Evolutionary conservation across 805 yeast species (phyloP).

Genomic region (Candida maesae): DNA sequence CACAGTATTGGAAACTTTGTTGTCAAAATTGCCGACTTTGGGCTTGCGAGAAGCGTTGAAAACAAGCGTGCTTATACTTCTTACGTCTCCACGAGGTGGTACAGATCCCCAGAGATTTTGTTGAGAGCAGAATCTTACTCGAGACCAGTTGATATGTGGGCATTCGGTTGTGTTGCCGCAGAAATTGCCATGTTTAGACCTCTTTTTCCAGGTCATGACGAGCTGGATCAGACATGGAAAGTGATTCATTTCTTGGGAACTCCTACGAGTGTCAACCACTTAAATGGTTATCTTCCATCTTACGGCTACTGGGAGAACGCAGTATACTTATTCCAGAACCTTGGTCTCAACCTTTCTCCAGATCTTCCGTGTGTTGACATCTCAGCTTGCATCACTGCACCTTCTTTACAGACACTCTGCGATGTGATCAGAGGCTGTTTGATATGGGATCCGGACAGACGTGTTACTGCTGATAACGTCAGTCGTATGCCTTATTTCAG

Average conservation of each 20-base stretch:
- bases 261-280: slow-evolving; percentile 42
- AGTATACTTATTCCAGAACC: slow-evolving; percentile 41
- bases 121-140: slow-evolving; percentile 60
- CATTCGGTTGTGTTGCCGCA: slow-evolving; percentile 74
- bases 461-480: slow-evolving; percentile 50
- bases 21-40: slow-evolving; percentile 77
- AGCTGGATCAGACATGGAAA: slow-evolving; percentile 72
- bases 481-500: slow-evolving; percentile 52
- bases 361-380: slow-evolving; percentile 47
- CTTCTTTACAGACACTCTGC: slow-evolving; percentile 36
- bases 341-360: slow-evolving; percentile 57
- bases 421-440: slow-evolving; percentile 49
- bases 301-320: slow-evolving; percentile 81
- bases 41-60: slow-evolving; percentile 60
- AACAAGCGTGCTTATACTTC: slow-evolving; percentile 60
- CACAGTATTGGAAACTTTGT: slow-evolving; percentile 42
- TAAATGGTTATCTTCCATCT: slow-evolving; percentile 36
- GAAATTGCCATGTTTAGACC: slow-evolving; percentile 74
- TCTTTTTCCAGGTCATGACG: slow-evolving; percentile 78
- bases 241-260: slow-evolving; percentile 69
- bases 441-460: slow-evolving; percentile 73
- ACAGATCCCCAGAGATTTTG: slow-evolving; percentile 77
- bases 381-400: slow-evolving; percentile 41
- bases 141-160: slow-evolving; percentile 79
- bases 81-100: slow-evolving; percentile 84